These are phyloP conservation scores for Pythium angustatum DNA, from an alignment of 352 stramenopile species.

Conservation along the genomic window DNA sequence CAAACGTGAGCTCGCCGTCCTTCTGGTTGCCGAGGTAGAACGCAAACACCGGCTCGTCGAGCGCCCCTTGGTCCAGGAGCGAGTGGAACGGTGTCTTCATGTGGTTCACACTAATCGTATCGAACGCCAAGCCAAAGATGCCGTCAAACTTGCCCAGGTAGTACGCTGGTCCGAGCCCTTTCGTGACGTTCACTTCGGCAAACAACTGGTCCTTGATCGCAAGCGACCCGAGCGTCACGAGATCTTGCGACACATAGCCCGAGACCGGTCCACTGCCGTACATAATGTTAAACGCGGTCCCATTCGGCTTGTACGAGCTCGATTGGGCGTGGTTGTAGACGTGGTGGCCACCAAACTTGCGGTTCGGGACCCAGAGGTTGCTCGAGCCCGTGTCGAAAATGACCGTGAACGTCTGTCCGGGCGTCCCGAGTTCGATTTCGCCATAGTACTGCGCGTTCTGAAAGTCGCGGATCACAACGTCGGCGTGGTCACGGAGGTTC, in stretches of 20 bases:
- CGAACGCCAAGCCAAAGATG: slow-evolving; percentile 97
- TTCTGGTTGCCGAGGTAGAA: slow-evolving; percentile 95
- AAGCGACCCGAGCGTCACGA: slow-evolving; percentile 63
- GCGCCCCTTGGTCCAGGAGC: slow-evolving; percentile 84
- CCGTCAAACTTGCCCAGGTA: slow-evolving; percentile 97
- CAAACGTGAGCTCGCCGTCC: slow-evolving; percentile 78
- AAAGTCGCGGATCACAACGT: slow-evolving; percentile 88
- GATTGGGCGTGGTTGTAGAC: slow-evolving; percentile 91
- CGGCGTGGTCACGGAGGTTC: slow-evolving; percentile 28
- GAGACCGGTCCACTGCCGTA: slow-evolving; percentile 94
- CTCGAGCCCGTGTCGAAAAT: slow-evolving; percentile 98
- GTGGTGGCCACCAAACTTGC: slow-evolving; percentile 67
- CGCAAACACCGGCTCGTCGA: slow-evolving; percentile 93
- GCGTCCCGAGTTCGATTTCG: slow-evolving; percentile 88
- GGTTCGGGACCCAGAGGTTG: slow-evolving; percentile 96
- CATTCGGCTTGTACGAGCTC: slow-evolving; percentile 89
- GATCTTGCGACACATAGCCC: slow-evolving; percentile 92
- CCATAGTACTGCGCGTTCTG: slow-evolving; percentile 96
- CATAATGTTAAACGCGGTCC: slow-evolving; percentile 93
- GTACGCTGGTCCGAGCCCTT: slow-evolving; percentile 94
- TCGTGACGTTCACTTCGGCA: slow-evolving; percentile 95
- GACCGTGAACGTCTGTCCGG: slow-evolving; percentile 91
- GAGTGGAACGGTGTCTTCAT: slow-evolving; percentile 94
- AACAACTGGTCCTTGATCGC: slow-evolving; percentile 89
- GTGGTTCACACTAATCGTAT: slow-evolving; percentile 91